These are phyloP conservation scores for Cutaneotrichosporon sp. DNA, from an alignment of 1,284 basidiomycete species.

Conservation along the genomic window DNA sequence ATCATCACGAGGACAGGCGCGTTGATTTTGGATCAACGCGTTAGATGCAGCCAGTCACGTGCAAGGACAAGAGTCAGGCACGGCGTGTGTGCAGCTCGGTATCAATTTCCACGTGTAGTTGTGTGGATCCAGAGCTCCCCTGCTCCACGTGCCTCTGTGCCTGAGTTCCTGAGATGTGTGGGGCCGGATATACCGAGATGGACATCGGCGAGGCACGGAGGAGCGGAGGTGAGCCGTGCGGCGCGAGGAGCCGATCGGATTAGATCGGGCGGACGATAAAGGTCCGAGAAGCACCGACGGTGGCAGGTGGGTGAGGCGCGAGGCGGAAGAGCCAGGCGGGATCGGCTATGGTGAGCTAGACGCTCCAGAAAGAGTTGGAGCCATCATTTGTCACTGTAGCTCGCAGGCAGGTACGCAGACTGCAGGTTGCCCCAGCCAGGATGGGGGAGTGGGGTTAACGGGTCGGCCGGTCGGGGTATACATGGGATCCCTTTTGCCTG, in stretches of 20 bases:
- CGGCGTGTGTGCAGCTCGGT: not conserved
- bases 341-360: not conserved
- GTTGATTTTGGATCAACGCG: not conserved
- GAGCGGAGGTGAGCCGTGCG: too few relatives aligned
- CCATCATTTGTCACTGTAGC: too few relatives aligned
- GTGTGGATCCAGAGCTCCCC: too few relatives aligned
- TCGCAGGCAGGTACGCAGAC: too few relatives aligned
- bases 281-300: conserved; percentile 13
- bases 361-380: not conserved
- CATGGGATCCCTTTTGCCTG: not conserved
- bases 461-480: conserved; percentile 4
- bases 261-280: conserved; percentile 2
- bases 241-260: not conserved
- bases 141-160: too few relatives aligned
- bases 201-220: too few relatives aligned
- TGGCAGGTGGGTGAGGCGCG: not conserved
- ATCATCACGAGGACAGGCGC: not conserved
- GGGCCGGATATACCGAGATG: not conserved
- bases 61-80: not conserved
- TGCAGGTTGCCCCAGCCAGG: too few relatives aligned
- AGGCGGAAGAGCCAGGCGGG: too few relatives aligned
- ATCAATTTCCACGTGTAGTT: not conserved
- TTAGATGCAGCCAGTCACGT: not conserved
- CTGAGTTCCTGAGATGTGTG: too few relatives aligned
- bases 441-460: not conserved